Evolutionary conservation across 768 basidiomycete genomes (phyloP).

Genomic region (Daedaleopsis sinensis): DNA sequence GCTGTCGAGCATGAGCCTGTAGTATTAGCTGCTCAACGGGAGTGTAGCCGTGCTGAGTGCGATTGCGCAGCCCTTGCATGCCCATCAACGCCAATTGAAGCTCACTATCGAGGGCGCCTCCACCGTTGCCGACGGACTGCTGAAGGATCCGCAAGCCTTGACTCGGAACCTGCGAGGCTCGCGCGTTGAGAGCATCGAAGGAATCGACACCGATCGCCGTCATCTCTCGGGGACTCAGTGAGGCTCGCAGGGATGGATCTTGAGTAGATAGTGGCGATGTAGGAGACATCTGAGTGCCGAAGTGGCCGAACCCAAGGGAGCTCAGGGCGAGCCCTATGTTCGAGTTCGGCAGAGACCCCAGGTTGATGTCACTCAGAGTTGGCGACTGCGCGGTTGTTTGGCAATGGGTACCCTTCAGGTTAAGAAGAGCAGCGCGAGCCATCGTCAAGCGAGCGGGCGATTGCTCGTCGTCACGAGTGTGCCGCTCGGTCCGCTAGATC

Average conservation of each 20-base stretch:
- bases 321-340: constrained; percentile 13
- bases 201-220: background rate
- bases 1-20: constrained; percentile 47
- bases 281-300: constrained; percentile 2
- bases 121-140: background rate
- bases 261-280: constrained; percentile 16
- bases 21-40: constrained; percentile 70
- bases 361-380: constrained; percentile 26
- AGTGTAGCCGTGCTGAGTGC: constrained; percentile 61
- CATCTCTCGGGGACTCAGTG: background rate
- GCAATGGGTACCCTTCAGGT: constrained; percentile 68
- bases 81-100: constrained; percentile 22
- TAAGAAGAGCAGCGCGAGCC: constrained; percentile 77
- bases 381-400: constrained; percentile 30
- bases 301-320: constrained; percentile 4
- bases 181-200: constrained; percentile 15
- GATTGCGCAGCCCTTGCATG: constrained; percentile 20
- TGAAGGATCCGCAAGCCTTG: constrained; percentile 13
- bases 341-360: constrained; percentile 14
- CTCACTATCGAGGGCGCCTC: constrained; percentile 11
- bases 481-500: constrained; percentile 61
- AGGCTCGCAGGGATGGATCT: background rate
- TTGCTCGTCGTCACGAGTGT: constrained; percentile 59
- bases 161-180: constrained; percentile 11
- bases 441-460: constrained; percentile 72